phyloP scores from a whole-genome alignment of 1,284 basidiomycete species.

The Rhodofomes roseus region DNA sequence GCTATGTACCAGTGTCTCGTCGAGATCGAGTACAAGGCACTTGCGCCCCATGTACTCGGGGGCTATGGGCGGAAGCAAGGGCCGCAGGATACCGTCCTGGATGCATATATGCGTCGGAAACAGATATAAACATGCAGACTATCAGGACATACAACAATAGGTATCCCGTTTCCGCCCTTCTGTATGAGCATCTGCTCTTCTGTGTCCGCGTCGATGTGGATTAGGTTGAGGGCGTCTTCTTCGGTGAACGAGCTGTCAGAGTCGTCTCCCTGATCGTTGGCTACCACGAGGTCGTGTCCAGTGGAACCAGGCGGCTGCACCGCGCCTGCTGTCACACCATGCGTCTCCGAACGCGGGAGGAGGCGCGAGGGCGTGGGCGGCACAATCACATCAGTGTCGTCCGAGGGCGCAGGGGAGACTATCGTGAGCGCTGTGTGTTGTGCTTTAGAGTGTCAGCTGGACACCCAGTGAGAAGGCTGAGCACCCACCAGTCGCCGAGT shows the following conservation, averaged over 20 bases:
- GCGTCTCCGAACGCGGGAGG: slow-evolving; percentile 50
- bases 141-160: slow-evolving; percentile 57
- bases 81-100: slow-evolving; percentile 82
- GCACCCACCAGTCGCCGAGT: slow-evolving; percentile 19
- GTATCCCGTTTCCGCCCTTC: slow-evolving; percentile 82
- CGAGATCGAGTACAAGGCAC: slow-evolving; percentile 92
- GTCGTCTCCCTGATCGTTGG: slow-evolving; percentile 38
- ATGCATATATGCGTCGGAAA: slow-evolving; percentile 3
- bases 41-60: slow-evolving; percentile 80
- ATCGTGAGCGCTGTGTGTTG: slow-evolving; percentile 10
- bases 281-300: slow-evolving; percentile 38
- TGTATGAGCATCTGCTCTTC: slow-evolving; percentile 79
- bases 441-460: slow-evolving; percentile 4
- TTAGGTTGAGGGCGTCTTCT: slow-evolving; percentile 47
- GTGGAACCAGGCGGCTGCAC: slow-evolving; percentile 72
- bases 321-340: slow-evolving; percentile 62
- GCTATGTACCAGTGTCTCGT: slow-evolving; percentile 94
- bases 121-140: slow-evolving; percentile 24
- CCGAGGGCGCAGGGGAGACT: slow-evolving; percentile 7
- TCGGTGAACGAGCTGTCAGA: slow-evolving; percentile 38
- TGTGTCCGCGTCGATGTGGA: slow-evolving; percentile 47
- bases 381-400: slow-evolving; percentile 38
- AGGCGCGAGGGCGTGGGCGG: slow-evolving; percentile 50
- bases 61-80: slow-evolving; percentile 81
- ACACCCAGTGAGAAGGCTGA: slow-evolving; percentile 15